phyloP scores from a whole-genome alignment of 495 filamentous ascomycete genomes.

The Alectoria sarmentosa region DNA sequence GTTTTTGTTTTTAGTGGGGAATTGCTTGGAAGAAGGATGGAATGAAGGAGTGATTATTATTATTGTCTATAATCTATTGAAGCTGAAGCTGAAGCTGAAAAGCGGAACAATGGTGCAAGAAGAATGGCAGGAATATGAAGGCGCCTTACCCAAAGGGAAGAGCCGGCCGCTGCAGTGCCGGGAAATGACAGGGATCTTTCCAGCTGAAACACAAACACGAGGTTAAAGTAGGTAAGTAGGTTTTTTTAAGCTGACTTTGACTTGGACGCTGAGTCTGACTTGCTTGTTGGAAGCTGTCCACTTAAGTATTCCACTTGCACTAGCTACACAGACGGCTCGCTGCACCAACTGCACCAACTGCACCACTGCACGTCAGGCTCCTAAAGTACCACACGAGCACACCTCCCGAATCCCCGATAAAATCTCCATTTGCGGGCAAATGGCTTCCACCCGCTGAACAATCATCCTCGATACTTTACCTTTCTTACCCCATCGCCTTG shows the following conservation, averaged over 20 bases:
- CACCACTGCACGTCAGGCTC: neutral
- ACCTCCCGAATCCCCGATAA: neutral
- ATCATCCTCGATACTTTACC: neutral
- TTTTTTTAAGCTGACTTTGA: too few relatives aligned
- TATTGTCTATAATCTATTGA: too few relatives aligned
- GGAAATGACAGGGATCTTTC: neutral
- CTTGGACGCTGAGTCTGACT: too few relatives aligned
- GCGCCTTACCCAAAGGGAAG: neutral
- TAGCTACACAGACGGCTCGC: neutral
- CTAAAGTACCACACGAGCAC: neutral
- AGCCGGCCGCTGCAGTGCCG: neutral
- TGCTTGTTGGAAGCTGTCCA: neutral
- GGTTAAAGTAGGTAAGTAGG: too few relatives aligned
- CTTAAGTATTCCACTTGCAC: too few relatives aligned
- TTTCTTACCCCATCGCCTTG: neutral
- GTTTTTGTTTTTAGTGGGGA: too few relatives aligned
- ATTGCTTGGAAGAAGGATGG: neutral
- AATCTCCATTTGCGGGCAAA: slow-evolving; percentile 5
- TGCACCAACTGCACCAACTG: neutral
- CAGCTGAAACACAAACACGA: neutral
- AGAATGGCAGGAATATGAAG: too few relatives aligned
- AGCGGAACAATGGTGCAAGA: neutral
- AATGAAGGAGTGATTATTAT: neutral
- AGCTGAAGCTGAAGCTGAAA: neutral
- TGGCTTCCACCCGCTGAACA: neutral